Conservation (phyloP, 768 basidiomycete genomes). For the Xerocomellus chrysenteron region DNA sequence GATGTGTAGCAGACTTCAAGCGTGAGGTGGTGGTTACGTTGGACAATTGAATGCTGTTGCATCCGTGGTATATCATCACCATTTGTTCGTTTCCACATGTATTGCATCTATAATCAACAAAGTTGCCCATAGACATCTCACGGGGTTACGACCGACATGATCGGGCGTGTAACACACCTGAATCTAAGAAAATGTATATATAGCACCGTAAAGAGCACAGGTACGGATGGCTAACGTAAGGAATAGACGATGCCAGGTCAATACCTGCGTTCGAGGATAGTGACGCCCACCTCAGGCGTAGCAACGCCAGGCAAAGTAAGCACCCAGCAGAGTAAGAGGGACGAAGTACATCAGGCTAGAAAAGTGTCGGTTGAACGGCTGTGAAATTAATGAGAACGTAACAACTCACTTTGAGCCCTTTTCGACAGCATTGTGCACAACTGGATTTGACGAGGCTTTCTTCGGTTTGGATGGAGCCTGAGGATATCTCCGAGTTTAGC, state of each 20-base stretch:
- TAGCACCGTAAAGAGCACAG: slow-evolving; percentile 16
- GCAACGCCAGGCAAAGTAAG: slow-evolving; percentile 86
- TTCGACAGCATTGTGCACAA: slow-evolving; percentile 49
- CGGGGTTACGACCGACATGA: background rate
- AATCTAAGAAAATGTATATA: slow-evolving; percentile 15
- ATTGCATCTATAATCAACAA: background rate
- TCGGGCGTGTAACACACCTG: background rate
- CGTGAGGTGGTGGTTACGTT: background rate
- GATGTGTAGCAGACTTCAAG: slow-evolving; percentile 1
- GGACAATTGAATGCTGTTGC: background rate
- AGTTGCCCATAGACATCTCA: background rate
- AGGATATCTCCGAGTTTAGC: background rate
- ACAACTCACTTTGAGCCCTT: slow-evolving; percentile 65
- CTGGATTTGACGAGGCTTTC: slow-evolving; percentile 42
- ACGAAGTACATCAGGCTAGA: slow-evolving; percentile 78
- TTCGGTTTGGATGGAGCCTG: slow-evolving; percentile 56
- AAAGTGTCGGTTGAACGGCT: slow-evolving; percentile 4
- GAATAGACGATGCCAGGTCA: background rate
- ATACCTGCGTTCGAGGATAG: background rate
- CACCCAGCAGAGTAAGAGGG: slow-evolving; percentile 75
- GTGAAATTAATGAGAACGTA: background rate
- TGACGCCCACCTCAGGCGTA: slow-evolving; percentile 40
- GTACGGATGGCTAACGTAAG: slow-evolving; percentile 13
- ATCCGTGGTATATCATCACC: background rate
- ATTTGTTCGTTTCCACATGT: background rate